These are phyloP conservation scores for Asclepias syriaca DNA, from an alignment of 257 asterid genomes.

Conservation along the genomic window DNA sequence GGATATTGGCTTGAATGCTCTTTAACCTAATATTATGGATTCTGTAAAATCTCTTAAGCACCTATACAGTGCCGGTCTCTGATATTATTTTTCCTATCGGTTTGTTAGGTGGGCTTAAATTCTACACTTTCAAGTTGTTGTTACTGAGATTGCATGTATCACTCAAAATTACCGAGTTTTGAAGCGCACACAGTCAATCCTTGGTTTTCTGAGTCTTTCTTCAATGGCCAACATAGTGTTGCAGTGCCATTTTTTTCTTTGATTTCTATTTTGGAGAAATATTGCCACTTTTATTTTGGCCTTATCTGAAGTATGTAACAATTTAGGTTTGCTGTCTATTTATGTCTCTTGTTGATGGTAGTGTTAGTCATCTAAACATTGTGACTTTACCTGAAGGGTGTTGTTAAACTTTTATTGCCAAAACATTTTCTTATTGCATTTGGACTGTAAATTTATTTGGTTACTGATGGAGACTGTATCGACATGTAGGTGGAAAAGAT, in stretches of 20 bases:
- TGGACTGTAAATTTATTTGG: constrained; percentile 6
- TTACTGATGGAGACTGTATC: constrained; percentile 13
- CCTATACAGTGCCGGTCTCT: not conserved
- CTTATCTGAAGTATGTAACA: not conserved
- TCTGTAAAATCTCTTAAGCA: not conserved
- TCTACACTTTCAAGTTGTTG: too few relatives aligned
- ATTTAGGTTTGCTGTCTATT: not conserved
- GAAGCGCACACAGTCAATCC: not conserved
- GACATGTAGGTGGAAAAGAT: constrained; percentile 71
- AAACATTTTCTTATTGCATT: not conserved
- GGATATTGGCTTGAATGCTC: not conserved
- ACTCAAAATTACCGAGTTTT: not conserved
- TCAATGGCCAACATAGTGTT: not conserved
- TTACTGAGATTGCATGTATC: not conserved
- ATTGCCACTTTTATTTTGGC: not conserved
- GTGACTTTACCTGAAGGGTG: not conserved
- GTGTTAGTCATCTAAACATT: not conserved
- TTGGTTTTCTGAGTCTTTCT: too few relatives aligned
- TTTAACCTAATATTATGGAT: not conserved
- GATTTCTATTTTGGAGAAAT: not conserved
- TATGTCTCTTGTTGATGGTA: not conserved
- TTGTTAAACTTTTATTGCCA: not conserved
- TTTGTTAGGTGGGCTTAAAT: not conserved
- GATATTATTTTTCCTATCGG: not conserved
- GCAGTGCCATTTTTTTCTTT: not conserved